phyloP scores from a whole-genome alignment of 768 basidiomycete genomes.

The Agaricus subrufescens region DNA sequence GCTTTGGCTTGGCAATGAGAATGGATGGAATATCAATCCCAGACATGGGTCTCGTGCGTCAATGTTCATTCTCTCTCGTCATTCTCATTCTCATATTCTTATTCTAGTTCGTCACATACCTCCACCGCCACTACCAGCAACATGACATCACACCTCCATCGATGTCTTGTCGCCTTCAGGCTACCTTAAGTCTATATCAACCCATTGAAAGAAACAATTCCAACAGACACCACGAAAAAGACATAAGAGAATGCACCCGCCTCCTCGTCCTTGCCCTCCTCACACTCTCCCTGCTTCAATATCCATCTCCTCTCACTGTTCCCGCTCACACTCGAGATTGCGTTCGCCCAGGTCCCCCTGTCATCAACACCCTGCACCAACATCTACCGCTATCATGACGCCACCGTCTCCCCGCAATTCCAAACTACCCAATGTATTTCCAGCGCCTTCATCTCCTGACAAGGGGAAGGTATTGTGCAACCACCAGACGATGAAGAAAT shows the following conservation, averaged over 20 bases:
- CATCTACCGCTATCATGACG: neutral
- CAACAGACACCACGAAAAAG: neutral
- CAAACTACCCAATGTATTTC: slow-evolving; percentile 2
- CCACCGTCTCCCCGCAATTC: slow-evolving; percentile 6
- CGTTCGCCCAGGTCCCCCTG: neutral
- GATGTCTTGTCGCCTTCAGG: slow-evolving; percentile 26
- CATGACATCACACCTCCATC: slow-evolving; percentile 1
- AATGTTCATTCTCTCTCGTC: neutral
- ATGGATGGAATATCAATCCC: neutral
- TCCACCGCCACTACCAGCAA: slow-evolving; percentile 1
- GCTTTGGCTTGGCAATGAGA: neutral
- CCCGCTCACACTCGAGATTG: neutral
- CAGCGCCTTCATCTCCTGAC: neutral
- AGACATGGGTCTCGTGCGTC: neutral
- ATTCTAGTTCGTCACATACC: slow-evolving; percentile 1
- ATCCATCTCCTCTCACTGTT: no score
- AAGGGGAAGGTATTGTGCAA: no score
- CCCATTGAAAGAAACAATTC: neutral
- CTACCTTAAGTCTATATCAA: slow-evolving; percentile 1
- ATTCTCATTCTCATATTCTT: neutral
- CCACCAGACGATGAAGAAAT: neutral
- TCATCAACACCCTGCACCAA: neutral
- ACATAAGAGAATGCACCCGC: neutral
- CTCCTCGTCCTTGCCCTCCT: neutral
- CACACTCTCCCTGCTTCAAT: no score